Evolutionary conservation across 2,329 filamentous ascomycete genomes (phyloP).

Genomic region (Teratosphaeria destructans): DNA sequence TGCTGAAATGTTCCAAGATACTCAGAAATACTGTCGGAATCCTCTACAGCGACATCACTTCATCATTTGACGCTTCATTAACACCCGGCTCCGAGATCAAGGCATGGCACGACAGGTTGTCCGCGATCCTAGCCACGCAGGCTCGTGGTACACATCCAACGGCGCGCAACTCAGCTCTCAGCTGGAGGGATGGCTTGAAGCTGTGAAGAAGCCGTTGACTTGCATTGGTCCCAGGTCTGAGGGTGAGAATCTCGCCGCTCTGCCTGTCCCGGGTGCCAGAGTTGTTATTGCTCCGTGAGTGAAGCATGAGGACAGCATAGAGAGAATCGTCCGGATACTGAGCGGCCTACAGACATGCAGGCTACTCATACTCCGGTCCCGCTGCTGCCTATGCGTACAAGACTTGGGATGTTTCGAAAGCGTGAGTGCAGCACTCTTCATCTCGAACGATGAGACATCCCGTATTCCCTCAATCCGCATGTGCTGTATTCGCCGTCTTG

Average conservation of each 20-base stretch:
- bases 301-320: background rate
- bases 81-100: background rate
- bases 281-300: slow-evolving; percentile 83
- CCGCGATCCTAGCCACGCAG: slow-evolving; percentile 63
- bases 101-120: slow-evolving; percentile 24
- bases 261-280: slow-evolving; percentile 66
- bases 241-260: slow-evolving; percentile 25
- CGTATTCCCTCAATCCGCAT: no score
- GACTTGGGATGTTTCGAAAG: slow-evolving; percentile 67
- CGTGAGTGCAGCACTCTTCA: slow-evolving; percentile 35
- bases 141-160: slow-evolving; percentile 72
- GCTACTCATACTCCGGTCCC: slow-evolving; percentile 82
- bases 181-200: slow-evolving; percentile 63
- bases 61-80: background rate
- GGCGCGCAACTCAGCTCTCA: slow-evolving; percentile 50
- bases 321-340: background rate
- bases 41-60: background rate
- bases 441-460: no score
- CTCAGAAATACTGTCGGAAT: background rate
- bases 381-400: slow-evolving; percentile 95
- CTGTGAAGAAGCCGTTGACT: slow-evolving; percentile 57
- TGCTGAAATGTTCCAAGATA: background rate
- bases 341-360: slow-evolving; percentile 61
- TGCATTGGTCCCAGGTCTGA: slow-evolving; percentile 42
- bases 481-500: no score